Evolutionary conservation across 106 monocot genomes (phyloP).

Genomic region (Xerophyta viscosa): DNA sequence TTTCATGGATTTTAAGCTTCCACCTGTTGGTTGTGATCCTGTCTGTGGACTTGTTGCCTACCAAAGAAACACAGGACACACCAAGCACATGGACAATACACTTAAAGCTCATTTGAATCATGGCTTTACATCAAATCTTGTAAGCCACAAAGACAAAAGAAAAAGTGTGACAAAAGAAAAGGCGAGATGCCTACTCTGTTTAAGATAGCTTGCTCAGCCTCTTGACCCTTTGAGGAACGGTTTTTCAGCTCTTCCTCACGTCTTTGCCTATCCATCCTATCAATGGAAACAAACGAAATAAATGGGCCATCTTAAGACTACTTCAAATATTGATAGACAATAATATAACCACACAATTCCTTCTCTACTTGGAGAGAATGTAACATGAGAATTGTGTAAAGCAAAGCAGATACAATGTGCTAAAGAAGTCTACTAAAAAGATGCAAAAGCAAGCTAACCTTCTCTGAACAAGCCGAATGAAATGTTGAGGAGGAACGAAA

Average conservation of each 20-base stretch:
- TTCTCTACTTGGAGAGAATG: too few relatives aligned
- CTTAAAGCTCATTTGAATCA: too few relatives aligned
- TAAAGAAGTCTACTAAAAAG: neutral
- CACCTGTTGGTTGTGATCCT: slow-evolving; percentile 28
- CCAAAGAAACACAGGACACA: neutral
- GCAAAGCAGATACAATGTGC: too few relatives aligned
- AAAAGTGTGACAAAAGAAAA: neutral
- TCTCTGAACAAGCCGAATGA: slow-evolving; percentile 70
- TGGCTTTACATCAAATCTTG: too few relatives aligned
- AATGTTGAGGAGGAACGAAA: slow-evolving; percentile 94
- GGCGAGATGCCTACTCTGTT: slow-evolving; percentile 37
- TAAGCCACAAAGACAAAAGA: too few relatives aligned
- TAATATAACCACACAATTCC: too few relatives aligned
- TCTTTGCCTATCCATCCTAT: slow-evolving; percentile 81
- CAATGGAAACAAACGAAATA: too few relatives aligned
- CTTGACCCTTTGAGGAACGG: slow-evolving; percentile 56
- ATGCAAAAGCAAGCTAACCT: slow-evolving; percentile 36
- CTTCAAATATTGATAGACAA: too few relatives aligned
- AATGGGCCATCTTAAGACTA: too few relatives aligned
- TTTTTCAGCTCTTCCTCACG: slow-evolving; percentile 71
- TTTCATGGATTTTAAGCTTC: slow-evolving; percentile 45
- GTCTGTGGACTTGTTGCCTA: slow-evolving; percentile 43
- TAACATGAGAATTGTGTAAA: too few relatives aligned
- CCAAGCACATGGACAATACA: too few relatives aligned
- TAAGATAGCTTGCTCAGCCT: slow-evolving; percentile 56